Conservation (phyloP, 108 stramenopile genomes). For the Conticribra weissflogii region DNA sequence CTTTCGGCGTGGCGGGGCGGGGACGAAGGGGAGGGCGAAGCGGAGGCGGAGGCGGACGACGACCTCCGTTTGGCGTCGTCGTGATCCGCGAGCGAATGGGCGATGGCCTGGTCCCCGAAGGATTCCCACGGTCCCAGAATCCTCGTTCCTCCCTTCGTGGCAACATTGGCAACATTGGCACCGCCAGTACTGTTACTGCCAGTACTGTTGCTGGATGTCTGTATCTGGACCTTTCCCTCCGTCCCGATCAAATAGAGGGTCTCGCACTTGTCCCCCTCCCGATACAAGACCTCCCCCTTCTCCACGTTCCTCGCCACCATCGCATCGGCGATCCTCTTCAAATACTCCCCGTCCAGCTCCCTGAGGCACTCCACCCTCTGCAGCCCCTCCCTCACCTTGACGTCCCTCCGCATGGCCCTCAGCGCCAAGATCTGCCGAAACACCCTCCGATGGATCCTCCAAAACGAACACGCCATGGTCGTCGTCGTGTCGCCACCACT, state of each 20-base stretch:
- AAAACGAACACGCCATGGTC: slow-evolving; percentile 40
- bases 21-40: background rate
- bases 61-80: background rate
- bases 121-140: slow-evolving; percentile 40
- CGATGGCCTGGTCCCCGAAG: slow-evolving; percentile 47
- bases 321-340: slow-evolving; percentile 63
- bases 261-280: slow-evolving; percentile 72
- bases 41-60: background rate
- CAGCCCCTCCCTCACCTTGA: slow-evolving; percentile 68
- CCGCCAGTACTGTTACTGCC: no score
- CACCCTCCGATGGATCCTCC: slow-evolving; percentile 79
- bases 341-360: slow-evolving; percentile 46
- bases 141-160: slow-evolving; percentile 1
- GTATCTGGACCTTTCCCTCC: slow-evolving; percentile 54
- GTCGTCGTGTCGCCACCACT: slow-evolving; percentile 1
- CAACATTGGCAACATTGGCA: background rate
- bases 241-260: slow-evolving; percentile 63
- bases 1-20: slow-evolving; percentile 17
- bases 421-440: slow-evolving; percentile 79
- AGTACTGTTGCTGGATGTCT: no score
- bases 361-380: slow-evolving; percentile 68
- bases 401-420: slow-evolving; percentile 61
- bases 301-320: slow-evolving; percentile 40
- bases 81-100: slow-evolving; percentile 7
- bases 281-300: slow-evolving; percentile 57